A percentile compares a stretch with the other conserved stretches of the same genome.
These are phyloP conservation scores for Zymoseptoria crescenta DNA, from an alignment of 2,329 filamentous ascomycete species.

Conservation along the genomic window DNA sequence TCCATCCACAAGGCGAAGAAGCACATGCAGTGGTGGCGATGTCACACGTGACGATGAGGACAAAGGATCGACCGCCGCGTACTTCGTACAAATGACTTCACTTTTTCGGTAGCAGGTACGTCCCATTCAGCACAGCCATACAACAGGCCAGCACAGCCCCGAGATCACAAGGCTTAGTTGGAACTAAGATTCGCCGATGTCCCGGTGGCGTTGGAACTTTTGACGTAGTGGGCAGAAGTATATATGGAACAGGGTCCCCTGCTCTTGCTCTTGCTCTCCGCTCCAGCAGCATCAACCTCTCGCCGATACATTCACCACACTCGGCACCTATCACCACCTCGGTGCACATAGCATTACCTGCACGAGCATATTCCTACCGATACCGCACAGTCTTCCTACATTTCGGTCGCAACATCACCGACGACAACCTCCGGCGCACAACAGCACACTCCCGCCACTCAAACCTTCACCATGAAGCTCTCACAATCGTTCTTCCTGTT, in stretches of 20 bases:
- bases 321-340: not conserved
- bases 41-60: not conserved
- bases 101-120: not conserved
- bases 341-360: not conserved
- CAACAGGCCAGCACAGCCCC: no score
- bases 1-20: not conserved
- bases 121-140: no score
- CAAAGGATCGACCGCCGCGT: not conserved
- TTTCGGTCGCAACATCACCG: not conserved
- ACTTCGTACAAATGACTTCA: not conserved
- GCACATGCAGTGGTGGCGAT: not conserved
- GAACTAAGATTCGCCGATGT: no score
- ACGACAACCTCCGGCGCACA: not conserved
- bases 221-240: no score
- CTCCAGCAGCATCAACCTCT: not conserved
- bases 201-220: no score
- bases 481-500: slow-evolving; percentile 23
- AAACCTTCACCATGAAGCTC: slow-evolving; percentile 22
- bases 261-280: not conserved
- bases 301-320: not conserved
- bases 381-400: not conserved
- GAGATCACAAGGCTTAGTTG: no score
- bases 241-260: not conserved
- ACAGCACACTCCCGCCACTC: not conserved
- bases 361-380: not conserved